phyloP scores from a whole-genome alignment of 1,284 basidiomycete genomes.

The Meira nashicola region DNA sequence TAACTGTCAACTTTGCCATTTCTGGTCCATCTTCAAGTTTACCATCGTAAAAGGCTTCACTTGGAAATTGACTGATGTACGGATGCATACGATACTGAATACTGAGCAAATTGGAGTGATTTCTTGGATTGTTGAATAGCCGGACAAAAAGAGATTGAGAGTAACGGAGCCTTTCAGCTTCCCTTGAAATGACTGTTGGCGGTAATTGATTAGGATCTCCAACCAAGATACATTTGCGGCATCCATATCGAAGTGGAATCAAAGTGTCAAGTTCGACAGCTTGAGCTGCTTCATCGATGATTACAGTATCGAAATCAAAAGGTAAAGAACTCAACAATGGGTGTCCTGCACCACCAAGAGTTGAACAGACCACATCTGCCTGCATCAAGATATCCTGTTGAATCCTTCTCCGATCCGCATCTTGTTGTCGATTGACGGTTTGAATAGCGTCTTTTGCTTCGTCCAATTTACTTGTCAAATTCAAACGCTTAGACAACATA shows the following conservation, averaged over 20 bases:
- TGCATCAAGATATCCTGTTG: constrained; percentile 53
- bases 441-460: constrained; percentile 41
- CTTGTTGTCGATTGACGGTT: constrained; percentile 31
- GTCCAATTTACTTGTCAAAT: constrained; percentile 34
- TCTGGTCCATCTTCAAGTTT: constrained; percentile 78
- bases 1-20: constrained; percentile 77
- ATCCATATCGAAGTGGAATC: constrained; percentile 88
- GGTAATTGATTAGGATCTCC: constrained; percentile 97
- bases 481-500: constrained; percentile 27
- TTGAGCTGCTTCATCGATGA: constrained; percentile 98
- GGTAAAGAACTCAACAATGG: constrained; percentile 67
- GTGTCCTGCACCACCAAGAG: constrained; percentile 79
- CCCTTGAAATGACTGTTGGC: constrained; percentile 86
- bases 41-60: constrained; percentile 79
- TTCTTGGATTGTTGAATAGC: constrained; percentile 71
- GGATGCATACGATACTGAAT: constrained; percentile 99
- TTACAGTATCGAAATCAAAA: constrained; percentile 88
- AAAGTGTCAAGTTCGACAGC: constrained; percentile 93
- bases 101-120: constrained; percentile 82
- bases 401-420: constrained; percentile 34
- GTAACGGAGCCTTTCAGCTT: constrained; percentile 75
- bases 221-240: constrained; percentile 83
- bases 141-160: constrained; percentile 90
- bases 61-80: constrained; percentile 84
- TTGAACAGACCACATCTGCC: constrained; percentile 87